Evolutionary conservation across 106 monocot genomes (phyloP), one percentile per base, ranked within the genome.

Genomic region (Triglochin maritima): DNA sequence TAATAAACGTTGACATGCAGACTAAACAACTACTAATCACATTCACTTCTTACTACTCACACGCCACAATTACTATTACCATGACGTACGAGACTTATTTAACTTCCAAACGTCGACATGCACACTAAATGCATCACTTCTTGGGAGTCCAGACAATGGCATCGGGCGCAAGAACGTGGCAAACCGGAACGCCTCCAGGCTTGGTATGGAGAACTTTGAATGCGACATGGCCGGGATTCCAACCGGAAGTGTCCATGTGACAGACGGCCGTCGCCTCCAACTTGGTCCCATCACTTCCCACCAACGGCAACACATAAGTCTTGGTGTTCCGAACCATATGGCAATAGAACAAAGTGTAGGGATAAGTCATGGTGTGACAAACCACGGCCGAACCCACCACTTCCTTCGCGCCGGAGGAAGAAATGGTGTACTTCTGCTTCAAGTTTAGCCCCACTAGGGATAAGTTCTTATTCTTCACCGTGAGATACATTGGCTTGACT

Each of bases 261-360:
- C 67, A 68, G 4, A 68, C 9, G 10, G 9, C 67, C 17, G 41
- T 47, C 7, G 67, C 67, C 51, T 68, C 52, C 67, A 55, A 50
- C 16, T 55, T 68, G 5, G 67, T 46, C 4, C 53, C 67, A 13
- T 52, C 67, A 5, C 7, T 29, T 6, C 50, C 67, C 7, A 54
- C 4, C 67, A 68, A 13, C 53, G 4, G 50, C 53, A 68, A 14
- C 7, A 41, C 50, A 13, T 68, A 68, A 7, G 52, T n/a, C 29
- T 55, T 68, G 16, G 17, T 54, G 53, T 45, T 13, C 6, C 17
- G 1, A 4, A 10, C 55, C 50, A 68, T 11, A 41, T 68, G 67
- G 53, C 67, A 68, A 41, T 53, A 44, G 53, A 68, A 68, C 42
- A 68, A 50, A 5, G 67, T 42, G 67, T 68, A 54, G 15, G 54